phyloP scores from a whole-genome alignment of 2,329 filamentous ascomycete genomes.

The Fusarium piperis region DNA sequence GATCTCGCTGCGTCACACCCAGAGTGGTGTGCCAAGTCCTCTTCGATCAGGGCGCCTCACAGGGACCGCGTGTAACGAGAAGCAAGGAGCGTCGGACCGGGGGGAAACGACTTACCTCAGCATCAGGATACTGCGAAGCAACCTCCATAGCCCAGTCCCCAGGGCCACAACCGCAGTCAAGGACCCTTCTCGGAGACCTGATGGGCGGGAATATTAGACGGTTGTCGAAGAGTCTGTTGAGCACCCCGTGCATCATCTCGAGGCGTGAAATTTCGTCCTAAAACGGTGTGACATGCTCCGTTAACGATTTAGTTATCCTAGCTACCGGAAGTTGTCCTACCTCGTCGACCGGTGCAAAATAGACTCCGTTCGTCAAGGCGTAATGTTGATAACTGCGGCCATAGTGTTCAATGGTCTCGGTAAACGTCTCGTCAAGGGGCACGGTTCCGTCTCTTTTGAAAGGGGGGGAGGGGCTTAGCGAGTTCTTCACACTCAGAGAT shows the following conservation, averaged over 20 bases:
- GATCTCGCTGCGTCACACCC: background rate
- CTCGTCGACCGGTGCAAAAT: conserved; percentile 77
- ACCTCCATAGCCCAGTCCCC: conserved; percentile 76
- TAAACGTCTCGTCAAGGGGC: conserved; percentile 66
- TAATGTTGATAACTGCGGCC: conserved; percentile 75
- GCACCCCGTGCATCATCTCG: conserved; percentile 69
- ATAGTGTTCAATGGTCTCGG: conserved; percentile 68
- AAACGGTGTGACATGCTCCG: conserved; percentile 15
- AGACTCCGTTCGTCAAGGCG: conserved; percentile 70
- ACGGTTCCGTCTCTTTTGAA: conserved; percentile 57
- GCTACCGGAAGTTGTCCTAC: conserved; percentile 53
- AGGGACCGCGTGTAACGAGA: background rate
- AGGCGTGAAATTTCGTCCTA: conserved; percentile 76
- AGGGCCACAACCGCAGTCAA: conserved; percentile 80
- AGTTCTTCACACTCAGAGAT: conserved; percentile 7
- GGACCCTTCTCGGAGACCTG: conserved; percentile 63
- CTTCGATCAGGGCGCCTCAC: background rate
- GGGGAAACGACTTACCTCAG: conserved; percentile 62
- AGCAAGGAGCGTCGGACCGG: background rate
- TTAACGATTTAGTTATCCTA: background rate
- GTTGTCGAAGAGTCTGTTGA: conserved; percentile 71
- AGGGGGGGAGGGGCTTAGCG: conserved; percentile 36
- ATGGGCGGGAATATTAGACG: conserved; percentile 77
- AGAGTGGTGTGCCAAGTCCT: background rate
- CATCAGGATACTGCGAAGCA: conserved; percentile 69